Conservation (phyloP, 495 filamentous ascomycete species). For the Viridothelium virens region DNA sequence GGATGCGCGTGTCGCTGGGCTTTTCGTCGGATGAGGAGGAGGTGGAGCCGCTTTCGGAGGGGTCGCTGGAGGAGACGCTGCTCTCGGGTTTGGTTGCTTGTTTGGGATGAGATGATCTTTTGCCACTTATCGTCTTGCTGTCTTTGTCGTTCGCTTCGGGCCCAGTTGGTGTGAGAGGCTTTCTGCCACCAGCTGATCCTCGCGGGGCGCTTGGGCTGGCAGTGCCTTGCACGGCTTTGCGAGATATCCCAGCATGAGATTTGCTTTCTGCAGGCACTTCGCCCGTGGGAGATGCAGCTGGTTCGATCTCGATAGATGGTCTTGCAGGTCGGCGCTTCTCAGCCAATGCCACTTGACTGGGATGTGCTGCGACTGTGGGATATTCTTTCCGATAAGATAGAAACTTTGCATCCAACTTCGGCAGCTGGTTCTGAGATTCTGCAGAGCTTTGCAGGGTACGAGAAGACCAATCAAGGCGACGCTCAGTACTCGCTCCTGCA, state of each 20-base stretch:
- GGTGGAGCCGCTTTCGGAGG: conserved; percentile 24
- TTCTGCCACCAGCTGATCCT: background rate
- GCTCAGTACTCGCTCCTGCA: background rate
- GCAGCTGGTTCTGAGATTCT: conserved; percentile 1
- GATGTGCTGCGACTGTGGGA: conserved; percentile 21
- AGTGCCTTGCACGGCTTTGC: conserved; percentile 20
- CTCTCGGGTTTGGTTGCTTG: background rate
- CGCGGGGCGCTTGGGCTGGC: background rate
- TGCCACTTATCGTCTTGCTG: conserved; percentile 11
- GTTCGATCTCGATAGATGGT: conserved; percentile 1
- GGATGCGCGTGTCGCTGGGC: conserved; percentile 42
- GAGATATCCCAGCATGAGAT: conserved; percentile 13
- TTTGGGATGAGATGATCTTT: conserved; percentile 9
- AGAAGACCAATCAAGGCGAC: background rate
- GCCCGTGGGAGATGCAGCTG: background rate
- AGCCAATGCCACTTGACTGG: conserved; percentile 11
- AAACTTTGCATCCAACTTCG: conserved; percentile 10
- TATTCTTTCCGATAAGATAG: conserved; percentile 35
- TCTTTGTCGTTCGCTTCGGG: conserved; percentile 14
- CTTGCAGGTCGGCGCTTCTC: background rate
- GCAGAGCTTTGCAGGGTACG: background rate
- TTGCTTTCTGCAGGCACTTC: conserved; percentile 7
- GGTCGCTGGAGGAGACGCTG: conserved; percentile 17
- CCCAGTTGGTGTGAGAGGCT: background rate
- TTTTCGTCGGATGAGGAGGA: conserved; percentile 32